Base-by-base conservation (phyloP, 2,329 filamentous ascomycete genomes). In the Phoma sp. region DNA sequence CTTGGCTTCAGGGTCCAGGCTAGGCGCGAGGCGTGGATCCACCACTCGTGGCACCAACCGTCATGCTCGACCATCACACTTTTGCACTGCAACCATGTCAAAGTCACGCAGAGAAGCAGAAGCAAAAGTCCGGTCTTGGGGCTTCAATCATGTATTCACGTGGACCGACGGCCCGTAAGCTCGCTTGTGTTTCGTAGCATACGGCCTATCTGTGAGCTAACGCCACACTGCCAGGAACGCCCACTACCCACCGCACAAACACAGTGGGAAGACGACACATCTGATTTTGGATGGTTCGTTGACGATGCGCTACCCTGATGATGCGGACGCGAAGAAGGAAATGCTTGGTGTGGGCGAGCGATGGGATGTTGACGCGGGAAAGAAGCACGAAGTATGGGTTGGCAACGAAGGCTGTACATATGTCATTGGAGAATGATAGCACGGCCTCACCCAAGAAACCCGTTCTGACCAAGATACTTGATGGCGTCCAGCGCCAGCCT, bases 121-220 rank as follows among this genome's bases (percentile, higher is more conserved):
- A 71, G 75, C 78, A 44, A 78, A 89, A 67, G 88, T 91, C 24
- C 80, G 80, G 32, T 84, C 83, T 1, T 91, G 88, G 88, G 88
- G 88, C 1, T 92, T 91, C 69, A 63, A 72, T 2, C 80, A 86
- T 44, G 87, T 90, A 67, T 90, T 90, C 61, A 90, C 87, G 2
- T 91, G 88, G 88, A 86, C 82, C 7, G 89, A 91, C 73, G 77
- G 80, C 21, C 85, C 87, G 88, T 90, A 81, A 71, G 85, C 21
- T 40, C 24, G n/a, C n/a, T n/a, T n/a, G 31, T 17, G 24, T n/a
- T 4, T 21, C 0, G 17, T 13, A 15, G 31, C 36, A 21, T 24
- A n/a, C 22, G 31, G 15, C 19, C 38, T 2, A 8, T 29, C 24
- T 24, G 43, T 31, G 6, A 27, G 12, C 58, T 65, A 36, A 68